phyloP scores from a whole-genome alignment of 306 rosid genomes.

The Castanea sativa region DNA sequence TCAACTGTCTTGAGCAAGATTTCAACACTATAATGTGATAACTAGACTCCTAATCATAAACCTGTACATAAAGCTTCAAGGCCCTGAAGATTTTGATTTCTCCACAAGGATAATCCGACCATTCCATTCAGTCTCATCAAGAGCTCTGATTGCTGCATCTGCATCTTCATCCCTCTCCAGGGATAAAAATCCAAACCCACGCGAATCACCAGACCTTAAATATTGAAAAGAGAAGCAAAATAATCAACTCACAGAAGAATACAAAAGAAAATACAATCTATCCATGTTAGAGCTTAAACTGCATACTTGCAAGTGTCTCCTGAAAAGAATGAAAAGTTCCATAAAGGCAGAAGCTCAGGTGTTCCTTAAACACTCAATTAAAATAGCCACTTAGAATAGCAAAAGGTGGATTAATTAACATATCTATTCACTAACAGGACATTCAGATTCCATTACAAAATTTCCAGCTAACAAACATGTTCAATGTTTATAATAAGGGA shows the following conservation, averaged over 20 bases:
- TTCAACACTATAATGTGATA: background rate
- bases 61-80: background rate
- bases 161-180: constrained; percentile 3
- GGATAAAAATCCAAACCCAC: constrained; percentile 7
- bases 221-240: background rate
- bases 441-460: background rate
- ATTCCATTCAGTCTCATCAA: constrained; percentile 8
- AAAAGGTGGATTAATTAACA: background rate
- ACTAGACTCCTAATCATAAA: background rate
- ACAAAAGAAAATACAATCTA: background rate
- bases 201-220: constrained; percentile 4
- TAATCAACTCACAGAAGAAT: background rate
- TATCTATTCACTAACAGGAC: background rate
- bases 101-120: constrained; percentile 6
- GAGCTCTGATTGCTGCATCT: constrained; percentile 5
- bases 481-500: background rate
- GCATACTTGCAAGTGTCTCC: background rate
- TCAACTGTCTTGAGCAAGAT: background rate
- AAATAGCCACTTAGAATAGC: background rate
- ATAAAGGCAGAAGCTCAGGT: background rate
- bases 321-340: background rate
- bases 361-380: background rate
- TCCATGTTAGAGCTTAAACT: background rate
- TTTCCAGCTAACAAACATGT: background rate
- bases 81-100: constrained; percentile 4